A percentile compares a stretch with the other conserved stretches of the same genome.
Evolutionary conservation across 2,329 filamentous ascomycete species (phyloP).

Genomic region (Aquanectria penicillioides): DNA sequence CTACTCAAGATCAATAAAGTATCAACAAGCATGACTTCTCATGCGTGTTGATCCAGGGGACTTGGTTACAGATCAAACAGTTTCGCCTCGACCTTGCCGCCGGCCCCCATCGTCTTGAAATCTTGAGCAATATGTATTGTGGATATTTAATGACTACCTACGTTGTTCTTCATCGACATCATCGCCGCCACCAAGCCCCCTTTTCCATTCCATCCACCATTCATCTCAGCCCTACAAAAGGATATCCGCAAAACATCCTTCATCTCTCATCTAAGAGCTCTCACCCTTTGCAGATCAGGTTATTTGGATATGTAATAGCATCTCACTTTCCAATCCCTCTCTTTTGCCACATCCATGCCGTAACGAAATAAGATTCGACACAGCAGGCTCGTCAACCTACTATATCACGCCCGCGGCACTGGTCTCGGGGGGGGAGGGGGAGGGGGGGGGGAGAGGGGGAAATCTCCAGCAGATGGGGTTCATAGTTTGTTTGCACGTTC

Average conservation of each 20-base stretch:
- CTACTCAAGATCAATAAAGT: too few species aligned
- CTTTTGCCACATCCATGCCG: constrained; percentile 6
- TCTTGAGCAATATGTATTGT: constrained; percentile 22
- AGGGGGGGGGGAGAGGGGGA: too few species aligned
- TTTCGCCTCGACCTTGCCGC: too few species aligned
- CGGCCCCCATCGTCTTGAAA: background rate
- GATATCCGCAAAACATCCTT: constrained; percentile 11
- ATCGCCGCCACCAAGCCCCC: constrained; percentile 4
- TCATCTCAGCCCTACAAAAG: background rate
- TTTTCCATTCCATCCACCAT: constrained; percentile 6
- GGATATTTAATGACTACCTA: constrained; percentile 27
- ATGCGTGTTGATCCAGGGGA: too few species aligned
- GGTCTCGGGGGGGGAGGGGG: constrained; percentile 29
- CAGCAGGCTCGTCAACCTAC: constrained; percentile 23
- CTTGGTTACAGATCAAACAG: too few species aligned
- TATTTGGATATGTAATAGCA: constrained; percentile 8
- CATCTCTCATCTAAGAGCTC: constrained; percentile 17
- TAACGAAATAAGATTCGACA: constrained; percentile 1
- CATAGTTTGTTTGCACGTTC: constrained; percentile 44
- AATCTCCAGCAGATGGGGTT: constrained; percentile 35
- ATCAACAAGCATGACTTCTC: too few species aligned
- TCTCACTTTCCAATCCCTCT: constrained; percentile 4
- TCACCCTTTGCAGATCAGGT: constrained; percentile 16
- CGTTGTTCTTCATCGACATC: constrained; percentile 20
- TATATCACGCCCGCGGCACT: constrained; percentile 39